These are phyloP conservation scores for Nakazawaea ernobii DNA, from an alignment of 805 yeast species.

Conservation along the genomic window DNA sequence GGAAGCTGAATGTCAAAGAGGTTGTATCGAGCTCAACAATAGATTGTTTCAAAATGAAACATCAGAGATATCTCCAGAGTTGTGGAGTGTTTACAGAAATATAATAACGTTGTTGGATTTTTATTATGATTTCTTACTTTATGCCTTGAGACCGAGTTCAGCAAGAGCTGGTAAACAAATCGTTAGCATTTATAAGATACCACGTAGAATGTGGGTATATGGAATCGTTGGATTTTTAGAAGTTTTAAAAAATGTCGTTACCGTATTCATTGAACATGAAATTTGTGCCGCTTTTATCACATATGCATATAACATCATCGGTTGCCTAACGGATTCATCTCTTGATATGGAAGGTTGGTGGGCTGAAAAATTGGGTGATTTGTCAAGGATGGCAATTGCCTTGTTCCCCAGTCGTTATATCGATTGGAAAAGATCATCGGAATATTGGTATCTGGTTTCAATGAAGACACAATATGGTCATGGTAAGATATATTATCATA, in stretches of 20 bases:
- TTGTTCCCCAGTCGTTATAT: constrained; percentile 71
- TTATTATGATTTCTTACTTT: constrained; percentile 65
- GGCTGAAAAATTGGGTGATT: constrained; percentile 82
- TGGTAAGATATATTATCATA: constrained; percentile 82
- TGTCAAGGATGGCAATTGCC: constrained; percentile 85
- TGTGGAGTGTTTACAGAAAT: constrained; percentile 68
- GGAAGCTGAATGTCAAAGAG: constrained; percentile 66
- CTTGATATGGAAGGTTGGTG: constrained; percentile 66
- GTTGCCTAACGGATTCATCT: constrained; percentile 47
- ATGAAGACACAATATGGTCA: constrained; percentile 73
- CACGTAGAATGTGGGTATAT: constrained; percentile 79
- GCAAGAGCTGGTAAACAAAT: constrained; percentile 74
- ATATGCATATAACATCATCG: constrained; percentile 59
- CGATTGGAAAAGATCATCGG: constrained; percentile 82
- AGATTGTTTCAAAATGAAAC: constrained; percentile 41
- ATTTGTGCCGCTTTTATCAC: constrained; percentile 71
- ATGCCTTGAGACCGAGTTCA: constrained; percentile 60
- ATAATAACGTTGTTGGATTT: constrained; percentile 62
- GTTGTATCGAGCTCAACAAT: constrained; percentile 54
- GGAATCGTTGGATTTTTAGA: constrained; percentile 79
- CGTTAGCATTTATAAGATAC: constrained; percentile 71
- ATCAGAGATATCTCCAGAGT: constrained; percentile 50
- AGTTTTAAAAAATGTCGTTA: constrained; percentile 67
- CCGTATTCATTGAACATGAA: constrained; percentile 71
- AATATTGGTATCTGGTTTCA: constrained; percentile 75